Conservation (phyloP, 176 grass and related monocot species). For the Avena sativa region DNA sequence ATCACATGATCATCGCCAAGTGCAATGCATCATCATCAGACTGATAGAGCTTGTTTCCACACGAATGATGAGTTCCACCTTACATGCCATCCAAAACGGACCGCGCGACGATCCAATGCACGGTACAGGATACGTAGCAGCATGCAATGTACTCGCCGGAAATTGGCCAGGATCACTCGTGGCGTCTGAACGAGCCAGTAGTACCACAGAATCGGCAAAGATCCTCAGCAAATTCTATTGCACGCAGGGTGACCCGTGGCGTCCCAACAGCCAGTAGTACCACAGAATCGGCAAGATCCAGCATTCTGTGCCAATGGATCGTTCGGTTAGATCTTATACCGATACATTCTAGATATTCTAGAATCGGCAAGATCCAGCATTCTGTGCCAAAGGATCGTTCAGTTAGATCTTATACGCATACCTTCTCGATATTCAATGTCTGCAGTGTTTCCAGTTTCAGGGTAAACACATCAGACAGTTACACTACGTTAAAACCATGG, state of each 20-base stretch:
- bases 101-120: background rate
- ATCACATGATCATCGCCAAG: background rate
- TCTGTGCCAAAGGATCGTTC: too few species aligned
- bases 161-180: background rate
- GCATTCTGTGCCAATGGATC: background rate
- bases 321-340: too few species aligned
- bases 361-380: background rate
- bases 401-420: too few species aligned
- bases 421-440: background rate
- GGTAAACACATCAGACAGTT: background rate
- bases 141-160: background rate
- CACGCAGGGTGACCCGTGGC: background rate
- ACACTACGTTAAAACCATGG: too few species aligned
- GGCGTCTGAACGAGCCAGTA: background rate
- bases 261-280: background rate
- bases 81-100: background rate
- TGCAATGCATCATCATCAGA: background rate
- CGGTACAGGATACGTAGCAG: background rate
- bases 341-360: background rate
- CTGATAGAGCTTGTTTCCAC: background rate
- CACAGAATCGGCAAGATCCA: background rate
- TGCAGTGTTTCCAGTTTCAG: background rate
- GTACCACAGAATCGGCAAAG: background rate
- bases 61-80: conserved; percentile 3
- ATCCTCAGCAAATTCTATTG: background rate